A percentile compares a stretch with the other conserved stretches of the same genome.
phyloP scores from a whole-genome alignment of 192 early-diverging fungal genomes.

The Helicostylum pulchrum region DNA sequence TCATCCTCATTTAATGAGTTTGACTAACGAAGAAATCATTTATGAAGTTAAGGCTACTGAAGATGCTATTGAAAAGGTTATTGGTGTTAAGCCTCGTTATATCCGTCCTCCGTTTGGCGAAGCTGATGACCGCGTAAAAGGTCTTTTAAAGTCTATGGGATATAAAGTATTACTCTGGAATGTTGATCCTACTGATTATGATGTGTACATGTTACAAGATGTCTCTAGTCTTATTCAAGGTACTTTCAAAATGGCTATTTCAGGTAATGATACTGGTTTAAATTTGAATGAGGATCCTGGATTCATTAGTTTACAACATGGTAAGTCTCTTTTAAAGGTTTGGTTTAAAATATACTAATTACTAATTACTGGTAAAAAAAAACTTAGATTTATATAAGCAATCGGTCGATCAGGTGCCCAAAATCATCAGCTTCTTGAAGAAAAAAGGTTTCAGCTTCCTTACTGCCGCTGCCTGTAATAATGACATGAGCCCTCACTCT shows the following conservation, averaged over 20 bases:
- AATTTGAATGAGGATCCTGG: slow-evolving; percentile 34
- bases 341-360: background rate
- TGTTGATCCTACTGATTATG: slow-evolving; percentile 36
- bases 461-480: slow-evolving; percentile 14
- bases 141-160: slow-evolving; percentile 38
- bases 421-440: slow-evolving; percentile 4
- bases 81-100: slow-evolving; percentile 52
- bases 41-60: slow-evolving; percentile 45
- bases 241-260: slow-evolving; percentile 8
- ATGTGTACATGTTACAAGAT: slow-evolving; percentile 25
- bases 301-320: slow-evolving; percentile 37
- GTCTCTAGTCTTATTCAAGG: slow-evolving; percentile 12
- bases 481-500: background rate
- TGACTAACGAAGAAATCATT: slow-evolving; percentile 40
- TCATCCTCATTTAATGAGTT: slow-evolving; percentile 45
- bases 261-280: slow-evolving; percentile 19
- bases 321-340: slow-evolving; percentile 8
- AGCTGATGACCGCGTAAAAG: slow-evolving; percentile 60
- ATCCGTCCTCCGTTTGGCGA: slow-evolving; percentile 60
- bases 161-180: slow-evolving; percentile 38
- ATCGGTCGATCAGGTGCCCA: slow-evolving; percentile 18
- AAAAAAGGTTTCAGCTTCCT: slow-evolving; percentile 1
- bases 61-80: slow-evolving; percentile 46
- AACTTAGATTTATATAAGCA: slow-evolving; percentile 15
- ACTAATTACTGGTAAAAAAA: background rate